phyloP scores from a whole-genome alignment of 768 basidiomycete genomes.

The Hortiboletus campestris region DNA sequence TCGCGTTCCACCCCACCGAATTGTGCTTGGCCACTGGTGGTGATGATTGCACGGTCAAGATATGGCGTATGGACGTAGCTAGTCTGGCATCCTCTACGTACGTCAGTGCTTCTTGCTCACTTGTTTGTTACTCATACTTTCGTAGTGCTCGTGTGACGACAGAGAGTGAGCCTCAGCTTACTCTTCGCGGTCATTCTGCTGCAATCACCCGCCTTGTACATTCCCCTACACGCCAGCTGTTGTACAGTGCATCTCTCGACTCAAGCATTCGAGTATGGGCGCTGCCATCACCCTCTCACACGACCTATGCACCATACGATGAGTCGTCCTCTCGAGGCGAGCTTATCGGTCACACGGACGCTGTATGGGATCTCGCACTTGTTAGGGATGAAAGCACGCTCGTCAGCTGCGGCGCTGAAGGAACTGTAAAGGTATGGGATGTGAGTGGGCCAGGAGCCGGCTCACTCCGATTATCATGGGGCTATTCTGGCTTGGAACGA shows the following conservation, averaged over 20 bases:
- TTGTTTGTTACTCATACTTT: slow-evolving; percentile 5
- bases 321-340: slow-evolving; percentile 71
- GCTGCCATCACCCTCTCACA: slow-evolving; percentile 70
- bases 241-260: slow-evolving; percentile 93
- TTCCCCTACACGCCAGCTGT: slow-evolving; percentile 67
- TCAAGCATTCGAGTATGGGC: slow-evolving; percentile 92
- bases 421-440: slow-evolving; percentile 92
- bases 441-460: slow-evolving; percentile 62
- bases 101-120: slow-evolving; percentile 33
- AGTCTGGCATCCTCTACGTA: slow-evolving; percentile 75
- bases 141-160: slow-evolving; percentile 66
- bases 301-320: slow-evolving; percentile 92
- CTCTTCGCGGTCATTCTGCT: slow-evolving; percentile 90
- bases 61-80: slow-evolving; percentile 87
- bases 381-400: slow-evolving; percentile 80
- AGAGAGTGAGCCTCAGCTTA: slow-evolving; percentile 91
- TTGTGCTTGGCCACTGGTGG: slow-evolving; percentile 88
- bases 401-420: slow-evolving; percentile 90
- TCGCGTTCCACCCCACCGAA: slow-evolving; percentile 87
- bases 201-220: slow-evolving; percentile 85
- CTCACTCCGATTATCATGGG: slow-evolving; percentile 75
- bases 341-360: slow-evolving; percentile 91
- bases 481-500: slow-evolving; percentile 64
- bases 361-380: slow-evolving; percentile 92
- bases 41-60: slow-evolving; percentile 93